These are phyloP conservation scores for Mortierella antarctica DNA, from an alignment of 192 early-diverging fungal species.

Conservation along the genomic window DNA sequence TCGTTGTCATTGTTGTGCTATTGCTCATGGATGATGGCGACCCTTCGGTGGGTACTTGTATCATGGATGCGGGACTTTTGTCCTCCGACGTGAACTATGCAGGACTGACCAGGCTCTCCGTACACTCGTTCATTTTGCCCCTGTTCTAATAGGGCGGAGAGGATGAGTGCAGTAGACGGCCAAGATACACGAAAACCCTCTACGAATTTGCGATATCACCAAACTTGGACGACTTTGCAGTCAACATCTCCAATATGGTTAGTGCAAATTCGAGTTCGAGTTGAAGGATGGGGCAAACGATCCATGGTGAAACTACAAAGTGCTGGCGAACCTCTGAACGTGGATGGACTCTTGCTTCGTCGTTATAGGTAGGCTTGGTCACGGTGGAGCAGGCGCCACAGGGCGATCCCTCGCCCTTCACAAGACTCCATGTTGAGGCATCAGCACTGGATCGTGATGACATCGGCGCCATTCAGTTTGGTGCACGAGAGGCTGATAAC, in stretches of 20 bases:
- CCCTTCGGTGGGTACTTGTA: too few species aligned
- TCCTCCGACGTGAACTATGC: too few species aligned
- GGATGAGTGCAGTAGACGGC: not conserved
- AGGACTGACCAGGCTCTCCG: not conserved
- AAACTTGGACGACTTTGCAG: not conserved
- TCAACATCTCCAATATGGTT: slow-evolving; percentile 1
- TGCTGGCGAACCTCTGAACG: too few species aligned
- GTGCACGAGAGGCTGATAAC: too few species aligned
- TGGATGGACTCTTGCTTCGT: too few species aligned
- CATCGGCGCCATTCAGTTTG: not conserved
- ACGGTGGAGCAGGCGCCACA: slow-evolving; percentile 6
- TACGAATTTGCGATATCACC: not conserved
- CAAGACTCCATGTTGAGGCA: not conserved
- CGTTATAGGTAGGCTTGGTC: slow-evolving; percentile 11
- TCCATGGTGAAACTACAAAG: too few species aligned
- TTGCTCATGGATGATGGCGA: slow-evolving; percentile 1
- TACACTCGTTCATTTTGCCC: not conserved
- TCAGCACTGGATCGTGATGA: slow-evolving; percentile 5
- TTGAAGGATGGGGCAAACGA: too few species aligned
- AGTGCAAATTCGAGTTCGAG: not conserved
- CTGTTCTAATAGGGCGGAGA: not conserved
- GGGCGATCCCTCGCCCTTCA: not conserved
- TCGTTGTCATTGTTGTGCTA: slow-evolving; percentile 3
- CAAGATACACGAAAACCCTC: not conserved
- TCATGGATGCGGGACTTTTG: too few species aligned